phyloP scores from a whole-genome alignment of 192 early-diverging fungal species.

The Entomortierella lignicola region DNA sequence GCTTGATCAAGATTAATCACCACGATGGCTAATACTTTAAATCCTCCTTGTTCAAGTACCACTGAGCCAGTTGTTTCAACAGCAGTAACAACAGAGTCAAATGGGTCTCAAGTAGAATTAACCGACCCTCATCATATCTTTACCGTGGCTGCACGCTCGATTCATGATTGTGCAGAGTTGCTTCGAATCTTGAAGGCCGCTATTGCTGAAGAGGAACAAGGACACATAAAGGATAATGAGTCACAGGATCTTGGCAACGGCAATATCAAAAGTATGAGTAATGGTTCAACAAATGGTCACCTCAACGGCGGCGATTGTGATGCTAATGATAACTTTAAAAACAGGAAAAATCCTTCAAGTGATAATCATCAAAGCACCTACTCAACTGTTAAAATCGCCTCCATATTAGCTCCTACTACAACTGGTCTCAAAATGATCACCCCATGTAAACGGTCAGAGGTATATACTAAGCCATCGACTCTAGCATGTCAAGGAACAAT shows the following conservation, averaged over 20 bases:
- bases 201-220: constrained; percentile 18
- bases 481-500: constrained; percentile 59
- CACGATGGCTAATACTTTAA: constrained; percentile 4
- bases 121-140: constrained; percentile 17
- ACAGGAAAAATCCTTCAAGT: background rate
- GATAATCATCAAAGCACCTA: background rate
- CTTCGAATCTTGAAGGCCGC: constrained; percentile 27
- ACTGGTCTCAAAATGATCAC: background rate
- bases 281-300: no score
- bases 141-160: constrained; percentile 29
- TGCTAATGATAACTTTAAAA: no score
- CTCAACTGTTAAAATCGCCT: background rate
- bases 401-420: background rate
- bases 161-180: constrained; percentile 37
- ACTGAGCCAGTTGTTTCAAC: background rate
- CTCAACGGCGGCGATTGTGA: no score
- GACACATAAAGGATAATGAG: constrained; percentile 1
- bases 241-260: background rate
- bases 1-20: no score
- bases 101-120: background rate
- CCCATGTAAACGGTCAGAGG: constrained; percentile 41
- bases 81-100: background rate
- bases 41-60: background rate
- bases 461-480: constrained; percentile 48
- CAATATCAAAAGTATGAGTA: background rate